Conservation (phyloP, 192 early-diverging fungal species). For the Backusella luteola region DNA sequence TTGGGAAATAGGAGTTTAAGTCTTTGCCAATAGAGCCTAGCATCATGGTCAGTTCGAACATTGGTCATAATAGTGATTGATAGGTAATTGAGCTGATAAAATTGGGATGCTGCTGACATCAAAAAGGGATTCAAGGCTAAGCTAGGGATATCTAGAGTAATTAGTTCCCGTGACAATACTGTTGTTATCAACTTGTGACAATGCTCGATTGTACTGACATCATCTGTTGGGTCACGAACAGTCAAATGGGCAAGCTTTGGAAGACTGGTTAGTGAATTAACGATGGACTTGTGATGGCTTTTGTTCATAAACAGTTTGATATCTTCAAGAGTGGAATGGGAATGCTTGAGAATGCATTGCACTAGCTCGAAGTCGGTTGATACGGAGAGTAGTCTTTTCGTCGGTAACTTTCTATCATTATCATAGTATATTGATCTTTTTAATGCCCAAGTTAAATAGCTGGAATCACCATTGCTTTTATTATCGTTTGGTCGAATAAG, state of each 20-base stretch:
- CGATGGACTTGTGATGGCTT: conserved; percentile 1
- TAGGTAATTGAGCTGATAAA: conserved; percentile 1
- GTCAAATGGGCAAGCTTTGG: conserved; percentile 1
- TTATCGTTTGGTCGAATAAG: background rate
- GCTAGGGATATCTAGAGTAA: conserved; percentile 3
- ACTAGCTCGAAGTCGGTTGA: background rate
- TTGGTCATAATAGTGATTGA: background rate
- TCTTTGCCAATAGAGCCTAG: conserved; percentile 1
- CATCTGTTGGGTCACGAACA: conserved; percentile 14
- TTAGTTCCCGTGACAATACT: conserved; percentile 6
- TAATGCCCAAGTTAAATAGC: background rate
- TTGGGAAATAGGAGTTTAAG: background rate
- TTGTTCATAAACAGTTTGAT: conserved; percentile 6
- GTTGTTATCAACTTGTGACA: background rate
- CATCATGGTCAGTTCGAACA: background rate
- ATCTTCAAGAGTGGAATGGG: background rate
- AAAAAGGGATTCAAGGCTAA: conserved; percentile 7
- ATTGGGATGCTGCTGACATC: background rate
- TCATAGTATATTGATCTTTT: background rate
- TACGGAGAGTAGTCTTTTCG: background rate
- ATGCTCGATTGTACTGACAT: conserved; percentile 8
- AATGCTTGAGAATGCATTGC: conserved; percentile 4
- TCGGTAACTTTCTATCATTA: background rate
- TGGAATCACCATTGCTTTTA: background rate
- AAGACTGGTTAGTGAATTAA: background rate